A percentile compares a stretch with the other conserved stretches of the same genome.
Evolutionary conservation across 1,284 basidiomycete genomes (phyloP).

Genomic region (Tilletia caries): DNA sequence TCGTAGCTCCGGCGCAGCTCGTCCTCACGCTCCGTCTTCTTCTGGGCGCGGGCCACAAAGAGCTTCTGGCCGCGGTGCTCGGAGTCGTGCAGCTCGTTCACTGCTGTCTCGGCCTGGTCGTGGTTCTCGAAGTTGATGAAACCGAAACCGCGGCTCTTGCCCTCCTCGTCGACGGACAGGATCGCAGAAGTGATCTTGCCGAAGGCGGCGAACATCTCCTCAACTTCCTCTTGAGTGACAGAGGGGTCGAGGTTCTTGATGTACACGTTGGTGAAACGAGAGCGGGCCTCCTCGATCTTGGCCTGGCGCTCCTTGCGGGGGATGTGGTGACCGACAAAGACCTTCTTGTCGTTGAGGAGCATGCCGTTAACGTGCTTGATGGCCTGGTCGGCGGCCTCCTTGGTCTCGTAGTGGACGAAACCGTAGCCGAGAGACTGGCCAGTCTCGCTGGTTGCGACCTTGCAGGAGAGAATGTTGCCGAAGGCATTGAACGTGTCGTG

Average conservation of each 20-base stretch:
- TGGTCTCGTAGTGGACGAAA: slow-evolving; percentile 98
- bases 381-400: slow-evolving; percentile 81
- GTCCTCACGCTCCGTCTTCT: slow-evolving; percentile 97
- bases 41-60: slow-evolving; percentile 95
- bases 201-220: slow-evolving; percentile 73
- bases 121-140: slow-evolving; percentile 96
- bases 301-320: slow-evolving; percentile 78
- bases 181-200: slow-evolving; percentile 86
- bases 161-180: slow-evolving; percentile 71
- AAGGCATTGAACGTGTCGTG: slow-evolving; percentile 99
- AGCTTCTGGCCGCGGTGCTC: slow-evolving; percentile 86
- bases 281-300: slow-evolving; percentile 94
- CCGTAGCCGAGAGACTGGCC: slow-evolving; percentile 65
- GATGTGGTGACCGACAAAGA: slow-evolving; percentile 96
- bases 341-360: slow-evolving; percentile 83
- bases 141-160: slow-evolving; percentile 90
- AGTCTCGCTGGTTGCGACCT: slow-evolving; percentile 68
- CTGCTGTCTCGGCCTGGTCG: slow-evolving; percentile 85
- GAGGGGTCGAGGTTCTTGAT: slow-evolving; percentile 92
- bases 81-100: slow-evolving; percentile 82
- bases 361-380: slow-evolving; percentile 99
- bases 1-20: slow-evolving; percentile 89
- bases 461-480: slow-evolving; percentile 98
- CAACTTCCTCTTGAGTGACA: slow-evolving; percentile 81
- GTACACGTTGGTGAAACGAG: slow-evolving; percentile 97